A percentile compares a stretch with the other conserved stretches of the same genome.
Conservation (phyloP, 2,329 filamentous ascomycete genomes). For the Botrytis paeoniae region DNA sequence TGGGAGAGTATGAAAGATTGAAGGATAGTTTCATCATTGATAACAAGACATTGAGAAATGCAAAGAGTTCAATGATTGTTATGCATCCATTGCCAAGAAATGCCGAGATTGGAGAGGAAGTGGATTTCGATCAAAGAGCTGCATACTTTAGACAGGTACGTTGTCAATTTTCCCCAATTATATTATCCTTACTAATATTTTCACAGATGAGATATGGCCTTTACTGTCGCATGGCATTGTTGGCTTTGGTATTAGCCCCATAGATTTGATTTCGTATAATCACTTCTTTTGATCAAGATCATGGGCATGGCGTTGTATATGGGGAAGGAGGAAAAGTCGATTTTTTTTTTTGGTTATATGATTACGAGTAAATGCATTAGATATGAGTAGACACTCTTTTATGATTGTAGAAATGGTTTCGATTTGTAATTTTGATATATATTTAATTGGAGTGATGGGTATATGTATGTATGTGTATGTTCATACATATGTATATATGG, state of each 20-base stretch:
- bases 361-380: slow-evolving; percentile 9
- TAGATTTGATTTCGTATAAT: slow-evolving; percentile 21
- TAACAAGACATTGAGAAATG: slow-evolving; percentile 83
- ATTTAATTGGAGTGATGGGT: slow-evolving; percentile 11
- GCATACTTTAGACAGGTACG: slow-evolving; percentile 99
- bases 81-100: slow-evolving; percentile 95
- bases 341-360: not conserved
- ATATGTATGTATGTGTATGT: not conserved
- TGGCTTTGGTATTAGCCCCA: slow-evolving; percentile 81
- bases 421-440: not conserved
- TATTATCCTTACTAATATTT: not conserved
- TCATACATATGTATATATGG: not conserved
- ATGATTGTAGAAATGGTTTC: slow-evolving; percentile 11
- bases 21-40: slow-evolving; percentile 89
- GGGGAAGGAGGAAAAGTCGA: not conserved
- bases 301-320: not conserved
- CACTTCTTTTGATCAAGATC: not conserved
- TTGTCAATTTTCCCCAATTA: slow-evolving; percentile 31
- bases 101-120: slow-evolving; percentile 88
- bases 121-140: slow-evolving; percentile 94
- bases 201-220: slow-evolving; percentile 91
- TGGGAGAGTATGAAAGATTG: slow-evolving; percentile 77
- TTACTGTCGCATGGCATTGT: slow-evolving; percentile 95
- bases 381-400: slow-evolving; percentile 10
- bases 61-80: slow-evolving; percentile 90